Percentiles rank a stretch among this genome's conserved stretches.
Conservation (phyloP, 75 land plant genomes). For the Sequoia sempervirens region DNA sequence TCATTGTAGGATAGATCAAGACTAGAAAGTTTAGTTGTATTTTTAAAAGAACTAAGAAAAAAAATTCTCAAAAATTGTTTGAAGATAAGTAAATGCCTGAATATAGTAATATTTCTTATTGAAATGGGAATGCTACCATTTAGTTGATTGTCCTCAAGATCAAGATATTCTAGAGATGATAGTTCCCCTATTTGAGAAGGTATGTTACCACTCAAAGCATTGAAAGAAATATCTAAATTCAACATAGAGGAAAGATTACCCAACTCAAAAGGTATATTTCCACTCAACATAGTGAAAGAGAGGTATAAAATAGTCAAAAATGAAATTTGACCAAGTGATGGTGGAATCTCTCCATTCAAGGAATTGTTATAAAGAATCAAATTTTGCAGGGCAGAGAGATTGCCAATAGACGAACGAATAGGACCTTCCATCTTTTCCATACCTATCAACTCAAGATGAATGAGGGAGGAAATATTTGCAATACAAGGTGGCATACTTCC, state of each 20-base stretch:
- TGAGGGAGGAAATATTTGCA: not conserved
- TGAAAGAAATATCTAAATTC: fast-evolving
- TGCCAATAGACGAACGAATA: not conserved
- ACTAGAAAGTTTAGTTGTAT: not conserved
- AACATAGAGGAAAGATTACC: not conserved
- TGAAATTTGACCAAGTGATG: not conserved
- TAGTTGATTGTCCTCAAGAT: no score
- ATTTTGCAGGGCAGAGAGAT: not conserved
- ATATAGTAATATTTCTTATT: no score
- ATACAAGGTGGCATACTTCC: not conserved
- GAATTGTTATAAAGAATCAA: not conserved
- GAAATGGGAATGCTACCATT: no score
- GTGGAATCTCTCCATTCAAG: not conserved
- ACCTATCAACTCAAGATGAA: no score
- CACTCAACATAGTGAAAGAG: no score
- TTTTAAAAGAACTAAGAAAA: not conserved
- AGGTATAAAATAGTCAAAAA: no score
- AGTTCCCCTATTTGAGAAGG: no score
- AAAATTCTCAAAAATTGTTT: not conserved
- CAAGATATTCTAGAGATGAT: no score
- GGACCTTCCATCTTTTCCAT: not conserved
- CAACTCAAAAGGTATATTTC: not conserved
- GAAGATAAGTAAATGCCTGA: no score
- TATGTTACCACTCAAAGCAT: not conserved
- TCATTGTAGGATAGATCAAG: not conserved